Base-by-base conservation (phyloP, 345 rosid genomes). In the Gossypium longicalyx region DNA sequence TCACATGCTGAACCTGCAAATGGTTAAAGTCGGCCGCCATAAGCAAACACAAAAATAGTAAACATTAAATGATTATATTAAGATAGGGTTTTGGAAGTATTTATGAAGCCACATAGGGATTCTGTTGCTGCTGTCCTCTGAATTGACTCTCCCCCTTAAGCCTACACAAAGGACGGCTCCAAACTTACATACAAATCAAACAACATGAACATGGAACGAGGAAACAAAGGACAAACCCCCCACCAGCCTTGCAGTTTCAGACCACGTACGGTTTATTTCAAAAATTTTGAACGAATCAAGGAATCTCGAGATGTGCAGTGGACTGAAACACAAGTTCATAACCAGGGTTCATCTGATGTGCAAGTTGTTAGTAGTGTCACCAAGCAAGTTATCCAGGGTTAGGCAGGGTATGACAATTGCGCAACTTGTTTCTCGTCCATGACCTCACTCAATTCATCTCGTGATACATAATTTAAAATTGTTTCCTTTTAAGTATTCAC, bases 1-100 rank as follows among this genome's bases (percentile, higher is more conserved):
- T 20, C 74, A 54, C 74, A 54, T 71, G 74, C 63, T 2, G 19
- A 7, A n/a, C n/a, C 63, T 56, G 74, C 74, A 19, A 57, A 56
- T 51, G 20, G 20, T 56, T 2, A 0, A 71, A 71, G 38, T 56
- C 52, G 74, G 74, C 38, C 34, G 15, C 47, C 19, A n/a, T 52
- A 29, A 29, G 10, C 73, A 47, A 27, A 70, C 25, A 22, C 17
- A 16, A 52, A 70, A 70, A 51, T 45, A 53, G 59, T 13, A 17
- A 51, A 27, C 48, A 34, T n/a, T 20, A 41, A 34, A 71, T 19
- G 7, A 71, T 34, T 6, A 38, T 34, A 0, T 25, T 59, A 59
- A 59, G 11, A 54, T 29, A 29, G 27, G 51, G 34, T 8, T 56
- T 71, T 19, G 51, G 74, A 53, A 56, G 19, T 70, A 53, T 53